A percentile compares a stretch with the other conserved stretches of the same genome.
These are phyloP conservation scores for Pseudogymnoascus sp. DNA, from an alignment of 2,329 filamentous ascomycete genomes.

Conservation along the genomic window DNA sequence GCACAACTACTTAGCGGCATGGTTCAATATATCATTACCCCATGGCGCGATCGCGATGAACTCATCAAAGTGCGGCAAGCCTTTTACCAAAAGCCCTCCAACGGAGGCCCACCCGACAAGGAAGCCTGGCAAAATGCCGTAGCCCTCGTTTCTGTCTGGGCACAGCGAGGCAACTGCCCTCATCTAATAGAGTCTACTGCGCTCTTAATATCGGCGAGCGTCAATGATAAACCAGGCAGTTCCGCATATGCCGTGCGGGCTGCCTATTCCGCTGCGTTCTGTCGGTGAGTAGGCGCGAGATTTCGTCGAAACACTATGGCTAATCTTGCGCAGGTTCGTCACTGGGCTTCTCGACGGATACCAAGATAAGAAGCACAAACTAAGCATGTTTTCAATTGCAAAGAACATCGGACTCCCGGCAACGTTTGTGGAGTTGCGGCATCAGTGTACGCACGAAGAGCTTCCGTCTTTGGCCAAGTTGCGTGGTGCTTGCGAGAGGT, in stretches of 20 bases:
- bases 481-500: constrained; percentile 59
- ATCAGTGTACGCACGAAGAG: constrained; percentile 85
- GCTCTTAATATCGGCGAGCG: constrained; percentile 58
- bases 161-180: constrained; percentile 65
- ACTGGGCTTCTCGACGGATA: constrained; percentile 71
- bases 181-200: constrained; percentile 75
- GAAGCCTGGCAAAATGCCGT: constrained; percentile 39
- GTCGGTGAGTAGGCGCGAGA: constrained; percentile 44
- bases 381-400: constrained; percentile 65
- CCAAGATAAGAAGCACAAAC: constrained; percentile 57
- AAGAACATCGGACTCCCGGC: constrained; percentile 58
- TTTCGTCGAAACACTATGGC: background rate
- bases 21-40: constrained; percentile 66
- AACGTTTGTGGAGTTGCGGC: constrained; percentile 76
- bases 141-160: constrained; percentile 57
- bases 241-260: constrained; percentile 52
- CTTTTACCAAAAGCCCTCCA: constrained; percentile 41
- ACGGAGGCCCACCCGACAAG: constrained; percentile 5
- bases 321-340: constrained; percentile 52
- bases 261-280: constrained; percentile 67
- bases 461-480: constrained; percentile 69
- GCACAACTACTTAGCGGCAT: constrained; percentile 32
- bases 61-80: constrained; percentile 57
- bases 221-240: constrained; percentile 46
- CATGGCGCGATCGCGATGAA: constrained; percentile 60